Percentiles rank a stretch among this genome's conserved stretches.
phyloP scores from a whole-genome alignment of 2,329 filamentous ascomycete genomes.

The Cercospora canescens region DNA sequence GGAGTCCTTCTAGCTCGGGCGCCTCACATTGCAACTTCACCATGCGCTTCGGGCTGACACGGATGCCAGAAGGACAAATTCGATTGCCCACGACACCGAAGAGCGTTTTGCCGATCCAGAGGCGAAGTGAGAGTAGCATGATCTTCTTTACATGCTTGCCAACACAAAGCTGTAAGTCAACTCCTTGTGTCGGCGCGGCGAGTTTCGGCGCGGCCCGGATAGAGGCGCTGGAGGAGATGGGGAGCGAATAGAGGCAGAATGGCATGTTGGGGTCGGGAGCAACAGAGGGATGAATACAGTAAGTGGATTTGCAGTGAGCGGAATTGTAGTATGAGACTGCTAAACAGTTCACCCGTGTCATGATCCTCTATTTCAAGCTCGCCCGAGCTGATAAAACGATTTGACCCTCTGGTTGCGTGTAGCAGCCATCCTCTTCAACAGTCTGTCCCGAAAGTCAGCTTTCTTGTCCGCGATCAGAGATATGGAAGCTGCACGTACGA shows the following conservation, averaged over 20 bases:
- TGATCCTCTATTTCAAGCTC: neutral
- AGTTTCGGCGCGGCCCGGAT: no score
- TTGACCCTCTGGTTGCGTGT: neutral
- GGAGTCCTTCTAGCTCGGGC: neutral
- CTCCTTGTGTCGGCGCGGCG: no score
- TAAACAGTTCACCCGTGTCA: no score
- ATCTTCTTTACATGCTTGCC: no score
- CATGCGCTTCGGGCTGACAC: neutral
- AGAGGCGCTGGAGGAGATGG: no score
- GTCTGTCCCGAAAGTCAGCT: neutral
- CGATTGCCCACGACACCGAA: neutral
- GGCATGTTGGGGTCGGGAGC: no score
- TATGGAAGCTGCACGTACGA: neutral
- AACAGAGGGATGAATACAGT: no score
- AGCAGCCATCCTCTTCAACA: neutral
- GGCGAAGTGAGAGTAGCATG: no score
- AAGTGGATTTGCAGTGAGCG: no score
- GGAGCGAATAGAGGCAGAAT: no score
- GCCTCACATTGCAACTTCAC: neutral
- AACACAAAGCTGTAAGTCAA: no score
- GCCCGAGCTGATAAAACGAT: neutral
- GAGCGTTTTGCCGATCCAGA: neutral
- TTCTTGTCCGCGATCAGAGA: neutral
- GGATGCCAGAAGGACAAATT: neutral
- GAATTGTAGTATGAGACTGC: no score